Base-by-base conservation (phyloP, 169 alveolate species). In the Plasmodium vivax region DNA sequence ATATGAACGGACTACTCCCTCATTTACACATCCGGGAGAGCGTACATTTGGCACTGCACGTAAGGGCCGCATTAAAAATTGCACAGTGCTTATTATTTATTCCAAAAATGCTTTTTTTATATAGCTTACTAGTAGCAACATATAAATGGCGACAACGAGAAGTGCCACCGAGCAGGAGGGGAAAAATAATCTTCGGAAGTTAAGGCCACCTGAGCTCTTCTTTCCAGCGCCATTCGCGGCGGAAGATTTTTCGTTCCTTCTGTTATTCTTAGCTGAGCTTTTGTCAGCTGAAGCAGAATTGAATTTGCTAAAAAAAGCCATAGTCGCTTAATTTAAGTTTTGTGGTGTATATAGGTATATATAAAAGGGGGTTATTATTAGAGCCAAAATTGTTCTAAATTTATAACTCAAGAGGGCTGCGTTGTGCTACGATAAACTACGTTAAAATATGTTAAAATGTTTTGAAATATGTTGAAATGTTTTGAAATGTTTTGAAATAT, bases 271-370 rank as follows among this genome's bases (percentile, higher is more conserved):
- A 79, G 85, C 72, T 14, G 34, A 79, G 14, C 6, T 43, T 79
- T 43, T 43, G 34, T 32, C 68, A 79, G 85, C 72, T 14, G 34
- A 79, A 34, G 10, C 56, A 79, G 58, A 79, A 79, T 79, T 79
- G 23, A 41, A 79, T 36, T 47, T 23, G 16, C 43, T 38, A 79
- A 34, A 79, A 43, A 43, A 36, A 79, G 38, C 56, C 85, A 79
- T 79, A 36, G 30, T 79, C 56, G 47, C 19, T 43, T n/a, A 19
- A 79, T 79, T 38, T 41, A 23, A n/a, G 3, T 23, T 62, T 62
- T 19, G 3, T 62, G 5, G 36, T 62, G 23, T 62, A 62, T 62
- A 62, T 27, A 62, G 14, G 30, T 19, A 27, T 19, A 47, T 47
- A 47, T 47, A 47, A 47, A 62, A 12, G 19, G 36, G 36, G 30